Base-by-base conservation (phyloP, 2,329 filamentous ascomycete species). In the Diaporthe ilicicola region DNA sequence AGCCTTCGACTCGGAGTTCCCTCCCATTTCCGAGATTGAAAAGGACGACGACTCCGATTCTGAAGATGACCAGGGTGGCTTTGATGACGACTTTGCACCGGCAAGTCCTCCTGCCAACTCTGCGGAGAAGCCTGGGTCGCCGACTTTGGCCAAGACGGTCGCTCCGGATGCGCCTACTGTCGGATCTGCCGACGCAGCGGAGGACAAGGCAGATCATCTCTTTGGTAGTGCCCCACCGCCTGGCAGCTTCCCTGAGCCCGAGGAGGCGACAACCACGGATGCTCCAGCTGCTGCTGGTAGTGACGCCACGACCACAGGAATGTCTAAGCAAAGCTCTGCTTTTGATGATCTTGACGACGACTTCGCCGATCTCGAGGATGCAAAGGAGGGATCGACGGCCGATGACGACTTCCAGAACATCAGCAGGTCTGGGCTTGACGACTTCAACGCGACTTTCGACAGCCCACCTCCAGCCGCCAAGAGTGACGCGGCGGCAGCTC, bases 81-180 rank as follows among this genome's bases (percentile, higher is more conserved):
- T 98, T 78, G 95, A 97, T 62, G 96, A 99, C 78, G 92, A 98
- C 80, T 98, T 98, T 79, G 91, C 93, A 0, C 90, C 93, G 17
- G 87, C 89, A 2, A 87, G 87, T 5, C 84, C 86, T 29, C 78
- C 80, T 32, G 75, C 79, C 37, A 85, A 84, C 74, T 37, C 70
- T 5, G 42, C 64, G 1, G 73, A 74, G 67, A 77, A 76, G 67
- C 74, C 75, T 39, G 76, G 73, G 53, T 78, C 78, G 59, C 76
- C 76, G 32, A 74, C 73, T 19, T 72, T 76, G 66, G 74, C 75
- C 72, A 80, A 77, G 76, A 75, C 80, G 24, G 75, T 76, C 37
- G 73, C 77, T 48, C 73, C 77, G 42, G 78, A 79, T 19, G 76
- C 50, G 29, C 55, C 71, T 46, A 42, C 50, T 15, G 5, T 55